Conservation (phyloP, 805 yeast genomes). For the Ascoidea asiatica region DNA sequence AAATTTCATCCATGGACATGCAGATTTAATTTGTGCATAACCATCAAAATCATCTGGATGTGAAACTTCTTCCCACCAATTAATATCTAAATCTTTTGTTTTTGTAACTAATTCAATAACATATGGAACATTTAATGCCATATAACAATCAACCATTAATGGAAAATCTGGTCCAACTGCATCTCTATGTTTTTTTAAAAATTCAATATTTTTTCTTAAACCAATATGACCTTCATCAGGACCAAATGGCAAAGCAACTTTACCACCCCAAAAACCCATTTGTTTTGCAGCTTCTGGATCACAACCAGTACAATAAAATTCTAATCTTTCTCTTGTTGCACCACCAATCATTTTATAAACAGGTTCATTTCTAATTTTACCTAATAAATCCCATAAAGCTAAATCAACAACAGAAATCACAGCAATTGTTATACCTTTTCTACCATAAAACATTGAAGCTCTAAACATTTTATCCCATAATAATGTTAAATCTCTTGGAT, state of each 20-base stretch:
- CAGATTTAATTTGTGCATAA: slow-evolving; percentile 29
- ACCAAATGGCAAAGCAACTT: slow-evolving; percentile 36
- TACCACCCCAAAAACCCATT: slow-evolving; percentile 42
- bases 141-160: slow-evolving; percentile 39
- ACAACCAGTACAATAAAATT: slow-evolving; percentile 36
- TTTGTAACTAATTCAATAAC: slow-evolving; percentile 31
- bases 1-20: slow-evolving; percentile 32
- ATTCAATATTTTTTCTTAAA: slow-evolving; percentile 29
- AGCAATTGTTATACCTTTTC: slow-evolving; percentile 35
- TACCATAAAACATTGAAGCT: slow-evolving; percentile 36
- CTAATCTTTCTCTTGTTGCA: slow-evolving; percentile 28
- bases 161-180: slow-evolving; percentile 39
- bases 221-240: slow-evolving; percentile 38
- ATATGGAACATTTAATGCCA: slow-evolving; percentile 35
- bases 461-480: slow-evolving; percentile 37
- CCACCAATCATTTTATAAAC: slow-evolving; percentile 40
- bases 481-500: slow-evolving; percentile 30
- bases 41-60: slow-evolving; percentile 41
- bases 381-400: slow-evolving; percentile 37
- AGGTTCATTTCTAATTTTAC: slow-evolving; percentile 35
- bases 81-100: slow-evolving; percentile 30
- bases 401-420: slow-evolving; percentile 33
- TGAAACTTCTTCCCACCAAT: slow-evolving; percentile 39
- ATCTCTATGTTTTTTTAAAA: slow-evolving; percentile 28
- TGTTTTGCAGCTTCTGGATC: slow-evolving; percentile 32